Percentiles rank a stretch among this genome's conserved stretches.
Evolutionary conservation across 208 protist genomes (phyloP).

Genomic region (Leishmania aethiopica): DNA sequence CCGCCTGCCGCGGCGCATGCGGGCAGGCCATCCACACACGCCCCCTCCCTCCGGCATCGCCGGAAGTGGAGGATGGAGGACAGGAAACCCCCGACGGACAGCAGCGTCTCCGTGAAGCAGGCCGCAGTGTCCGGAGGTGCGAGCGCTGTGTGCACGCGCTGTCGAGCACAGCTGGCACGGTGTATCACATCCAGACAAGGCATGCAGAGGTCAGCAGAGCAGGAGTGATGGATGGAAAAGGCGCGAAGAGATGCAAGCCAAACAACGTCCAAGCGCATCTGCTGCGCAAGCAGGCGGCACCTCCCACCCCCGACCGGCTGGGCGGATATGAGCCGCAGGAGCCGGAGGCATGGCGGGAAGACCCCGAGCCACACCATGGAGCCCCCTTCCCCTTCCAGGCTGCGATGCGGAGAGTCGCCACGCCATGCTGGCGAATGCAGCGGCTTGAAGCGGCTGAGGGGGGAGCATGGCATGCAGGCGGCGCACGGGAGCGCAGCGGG

Average conservation of each 20-base stretch:
- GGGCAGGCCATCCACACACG: not conserved
- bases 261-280: not conserved
- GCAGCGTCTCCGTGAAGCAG: no score
- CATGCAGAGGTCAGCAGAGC: conserved; percentile 1
- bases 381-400: not conserved
- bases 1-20: not conserved
- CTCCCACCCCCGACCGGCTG: not conserved
- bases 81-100: not conserved
- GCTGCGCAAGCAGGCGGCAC: not conserved
- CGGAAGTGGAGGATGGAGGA: not conserved
- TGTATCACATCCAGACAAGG: not conserved
- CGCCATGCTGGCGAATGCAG: not conserved
- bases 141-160: not conserved
- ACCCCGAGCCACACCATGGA: not conserved
- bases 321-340: not conserved
- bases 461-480: not conserved
- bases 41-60: not conserved
- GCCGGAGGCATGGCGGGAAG: not conserved
- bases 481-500: not conserved
- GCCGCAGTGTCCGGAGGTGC: not conserved
- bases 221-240: conserved; percentile 3
- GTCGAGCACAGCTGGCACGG: not conserved
- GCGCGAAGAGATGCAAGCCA: not conserved
- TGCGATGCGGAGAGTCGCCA: not conserved
- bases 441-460: not conserved